phyloP scores from a whole-genome alignment of 805 yeast genomes.

The Cyberlindnera subsufficiens region DNA sequence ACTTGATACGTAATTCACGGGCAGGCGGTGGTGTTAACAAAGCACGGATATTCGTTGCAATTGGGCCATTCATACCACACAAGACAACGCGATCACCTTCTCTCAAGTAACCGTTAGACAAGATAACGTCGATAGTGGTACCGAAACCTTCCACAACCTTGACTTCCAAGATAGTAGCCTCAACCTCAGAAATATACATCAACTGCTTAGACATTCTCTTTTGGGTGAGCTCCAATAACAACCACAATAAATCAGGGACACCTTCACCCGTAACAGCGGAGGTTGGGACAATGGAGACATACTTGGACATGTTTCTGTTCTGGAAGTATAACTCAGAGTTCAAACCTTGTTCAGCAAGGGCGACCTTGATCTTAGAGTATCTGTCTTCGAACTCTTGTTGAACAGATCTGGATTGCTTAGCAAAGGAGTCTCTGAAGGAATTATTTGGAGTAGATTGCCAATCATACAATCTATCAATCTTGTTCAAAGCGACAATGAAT shows the following conservation, averaged over 20 bases:
- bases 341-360: conserved; percentile 95
- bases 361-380: conserved; percentile 76
- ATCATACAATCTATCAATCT: conserved; percentile 94
- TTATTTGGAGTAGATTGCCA: conserved; percentile 91
- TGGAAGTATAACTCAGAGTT: conserved; percentile 95
- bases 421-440: conserved; percentile 91
- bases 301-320: conserved; percentile 88
- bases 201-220: conserved; percentile 98
- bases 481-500: conserved; percentile 92
- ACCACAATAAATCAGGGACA: conserved; percentile 97
- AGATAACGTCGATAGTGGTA: conserved; percentile 94
- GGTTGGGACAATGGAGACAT: conserved; percentile 95
- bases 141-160: conserved; percentile 98
- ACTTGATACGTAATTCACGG: conserved; percentile 91
- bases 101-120: conserved; percentile 90
- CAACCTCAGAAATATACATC: conserved; percentile 89
- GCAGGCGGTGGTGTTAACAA: conserved; percentile 96
- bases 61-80: conserved; percentile 98
- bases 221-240: conserved; percentile 91
- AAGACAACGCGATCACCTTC: conserved; percentile 95
- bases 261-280: conserved; percentile 99
- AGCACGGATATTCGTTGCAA: conserved; percentile 93
- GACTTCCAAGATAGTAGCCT: conserved; percentile 95
- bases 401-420: conserved; percentile 76
- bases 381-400: conserved; percentile 90